These are phyloP conservation scores for California macrophylla DNA, from an alignment of 441 rosid genomes.

Conservation along the genomic window DNA sequence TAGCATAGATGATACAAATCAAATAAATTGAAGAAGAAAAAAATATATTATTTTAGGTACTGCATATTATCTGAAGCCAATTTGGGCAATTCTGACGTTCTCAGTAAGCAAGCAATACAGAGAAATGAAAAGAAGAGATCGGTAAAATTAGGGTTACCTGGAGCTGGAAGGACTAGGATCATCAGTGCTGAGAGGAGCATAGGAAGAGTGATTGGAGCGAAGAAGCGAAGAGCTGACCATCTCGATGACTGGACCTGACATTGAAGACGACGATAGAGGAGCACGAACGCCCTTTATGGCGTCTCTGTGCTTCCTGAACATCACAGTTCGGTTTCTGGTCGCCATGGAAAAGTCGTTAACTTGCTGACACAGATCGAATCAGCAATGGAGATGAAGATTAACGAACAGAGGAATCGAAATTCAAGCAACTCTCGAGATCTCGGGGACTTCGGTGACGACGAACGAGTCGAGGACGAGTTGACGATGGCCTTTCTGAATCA, in stretches of 20 bases:
- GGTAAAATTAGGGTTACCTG: neutral
- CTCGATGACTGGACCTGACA: slow-evolving; percentile 16
- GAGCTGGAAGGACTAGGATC: slow-evolving; percentile 16
- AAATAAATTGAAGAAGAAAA: neutral
- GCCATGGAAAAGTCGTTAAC: slow-evolving; percentile 7
- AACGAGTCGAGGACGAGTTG: neutral
- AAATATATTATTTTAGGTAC: neutral
- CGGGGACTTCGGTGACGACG: neutral
- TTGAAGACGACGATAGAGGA: slow-evolving; percentile 12
- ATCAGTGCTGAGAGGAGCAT: slow-evolving; percentile 21
- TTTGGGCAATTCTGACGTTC: neutral
- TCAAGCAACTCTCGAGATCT: neutral
- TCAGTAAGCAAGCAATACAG: neutral
- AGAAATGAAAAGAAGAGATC: neutral
- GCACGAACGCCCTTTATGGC: slow-evolving; percentile 18
- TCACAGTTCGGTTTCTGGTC: slow-evolving; percentile 15
- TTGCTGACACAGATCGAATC: neutral
- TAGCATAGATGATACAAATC: neutral
- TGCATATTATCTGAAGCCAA: neutral
- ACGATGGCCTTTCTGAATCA: neutral
- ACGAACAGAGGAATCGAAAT: neutral
- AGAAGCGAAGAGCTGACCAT: slow-evolving; percentile 23
- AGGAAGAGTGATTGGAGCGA: slow-evolving; percentile 12
- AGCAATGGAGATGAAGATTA: neutral
- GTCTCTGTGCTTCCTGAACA: slow-evolving; percentile 17